Conservation (phyloP, 129 eudicot species). For the Silybum marianum region DNA sequence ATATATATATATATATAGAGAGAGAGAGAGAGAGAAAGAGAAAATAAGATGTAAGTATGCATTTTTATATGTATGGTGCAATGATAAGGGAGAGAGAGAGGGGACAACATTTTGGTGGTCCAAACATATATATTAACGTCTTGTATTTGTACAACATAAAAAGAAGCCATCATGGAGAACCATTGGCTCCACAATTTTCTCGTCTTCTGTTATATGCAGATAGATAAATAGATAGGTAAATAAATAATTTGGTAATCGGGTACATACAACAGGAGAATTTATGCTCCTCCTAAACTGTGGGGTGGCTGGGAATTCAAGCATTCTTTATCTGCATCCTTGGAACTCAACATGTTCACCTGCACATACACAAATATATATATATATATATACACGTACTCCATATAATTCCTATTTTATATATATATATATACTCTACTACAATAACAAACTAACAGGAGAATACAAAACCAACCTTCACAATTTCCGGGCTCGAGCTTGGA, state of each 20-base stretch:
- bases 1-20: too few species aligned
- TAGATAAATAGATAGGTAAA: neutral
- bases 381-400: neutral
- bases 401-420: neutral
- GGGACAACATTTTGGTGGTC: too few species aligned
- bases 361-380: neutral
- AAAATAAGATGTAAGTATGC: too few species aligned
- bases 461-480: constrained; percentile 64
- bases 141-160: neutral
- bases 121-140: too few species aligned
- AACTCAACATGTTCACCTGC: constrained; percentile 50
- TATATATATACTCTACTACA: too few species aligned
- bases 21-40: too few species aligned
- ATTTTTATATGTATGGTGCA: too few species aligned
- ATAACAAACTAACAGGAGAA: neutral
- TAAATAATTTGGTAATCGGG: neutral
- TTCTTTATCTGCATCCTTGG: constrained; percentile 55
- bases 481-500: constrained; percentile 81
- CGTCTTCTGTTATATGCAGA: neutral
- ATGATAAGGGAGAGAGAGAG: too few species aligned
- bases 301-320: constrained; percentile 21
- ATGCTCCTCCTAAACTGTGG: constrained; percentile 59
- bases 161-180: neutral
- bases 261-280: neutral
- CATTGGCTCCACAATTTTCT: neutral